phyloP scores from a whole-genome alignment of 2,329 filamentous ascomycete species.

The Cyphellophora europaea region DNA sequence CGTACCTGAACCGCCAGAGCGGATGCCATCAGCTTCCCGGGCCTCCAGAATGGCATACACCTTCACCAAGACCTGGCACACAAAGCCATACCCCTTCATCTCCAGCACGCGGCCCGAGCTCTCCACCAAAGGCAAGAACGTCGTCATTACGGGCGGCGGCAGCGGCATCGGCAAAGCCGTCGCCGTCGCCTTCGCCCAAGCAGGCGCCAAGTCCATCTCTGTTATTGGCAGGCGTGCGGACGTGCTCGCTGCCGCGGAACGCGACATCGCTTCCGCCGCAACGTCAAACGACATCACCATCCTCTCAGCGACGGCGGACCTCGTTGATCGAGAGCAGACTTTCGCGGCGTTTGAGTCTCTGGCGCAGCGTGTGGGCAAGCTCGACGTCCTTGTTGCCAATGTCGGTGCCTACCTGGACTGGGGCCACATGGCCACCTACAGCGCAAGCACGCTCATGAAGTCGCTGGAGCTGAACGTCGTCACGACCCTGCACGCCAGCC shows the following conservation, averaged over 20 bases:
- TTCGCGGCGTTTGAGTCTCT: conserved; percentile 2
- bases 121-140: conserved; percentile 15
- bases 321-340: conserved; percentile 1
- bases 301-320: conserved; percentile 2
- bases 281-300: conserved; percentile 1
- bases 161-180: conserved; percentile 22
- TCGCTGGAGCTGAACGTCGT: conserved; percentile 3
- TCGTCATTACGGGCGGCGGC: conserved; percentile 21
- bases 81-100: conserved; percentile 23
- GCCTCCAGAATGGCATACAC: too few relatives aligned
- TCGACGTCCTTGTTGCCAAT: conserved; percentile 5
- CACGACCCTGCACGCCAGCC: conserved; percentile 1
- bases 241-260: conserved; percentile 1
- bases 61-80: conserved; percentile 21
- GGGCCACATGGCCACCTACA: conserved; percentile 1
- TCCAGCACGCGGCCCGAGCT: conserved; percentile 20
- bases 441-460: neutral
- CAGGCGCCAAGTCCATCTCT: conserved; percentile 4
- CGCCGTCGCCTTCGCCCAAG: conserved; percentile 22
- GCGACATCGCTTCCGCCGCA: too few relatives aligned
- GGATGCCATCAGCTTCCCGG: too few relatives aligned
- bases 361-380: conserved; percentile 1
- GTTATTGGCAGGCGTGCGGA: conserved; percentile 3
- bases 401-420: conserved; percentile 3
- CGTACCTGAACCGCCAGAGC: too few relatives aligned